Evolutionary conservation across 345 rosid species (phyloP).

Genomic region (Arabidopsis thaliana): DNA sequence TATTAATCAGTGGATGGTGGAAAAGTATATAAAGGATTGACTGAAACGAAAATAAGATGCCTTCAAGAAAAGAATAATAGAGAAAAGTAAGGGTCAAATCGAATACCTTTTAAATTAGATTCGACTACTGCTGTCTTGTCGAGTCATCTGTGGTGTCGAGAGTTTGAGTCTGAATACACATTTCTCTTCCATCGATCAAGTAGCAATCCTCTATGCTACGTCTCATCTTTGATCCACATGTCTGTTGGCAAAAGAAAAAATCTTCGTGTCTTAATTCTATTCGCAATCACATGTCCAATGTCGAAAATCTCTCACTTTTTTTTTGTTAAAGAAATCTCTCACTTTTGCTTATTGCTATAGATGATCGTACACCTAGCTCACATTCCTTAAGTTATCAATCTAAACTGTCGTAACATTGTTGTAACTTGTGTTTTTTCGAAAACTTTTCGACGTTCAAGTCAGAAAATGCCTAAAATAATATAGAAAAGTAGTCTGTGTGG

Average conservation of each 20-base stretch:
- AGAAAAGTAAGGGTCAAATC: constrained; percentile 43
- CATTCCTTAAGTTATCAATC: not conserved
- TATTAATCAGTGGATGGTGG: not conserved
- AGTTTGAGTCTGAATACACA: not conserved
- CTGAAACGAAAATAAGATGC: not conserved
- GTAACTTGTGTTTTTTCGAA: not conserved
- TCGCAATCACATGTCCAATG: not conserved
- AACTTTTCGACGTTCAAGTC: not conserved
- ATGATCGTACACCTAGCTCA: not conserved
- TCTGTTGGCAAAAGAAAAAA: not conserved
- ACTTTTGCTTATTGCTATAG: not conserved
- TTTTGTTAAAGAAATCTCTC: not conserved
- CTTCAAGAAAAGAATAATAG: not conserved
- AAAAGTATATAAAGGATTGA: not conserved
- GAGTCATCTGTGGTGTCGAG: constrained; percentile 9
- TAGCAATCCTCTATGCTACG: not conserved
- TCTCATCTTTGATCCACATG: not conserved
- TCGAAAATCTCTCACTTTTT: not conserved
- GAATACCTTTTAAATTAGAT: constrained; percentile 37
- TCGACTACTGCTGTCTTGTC: constrained; percentile 15
- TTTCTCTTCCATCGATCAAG: not conserved
- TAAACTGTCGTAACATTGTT: not conserved
- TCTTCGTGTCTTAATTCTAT: not conserved
- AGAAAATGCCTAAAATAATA: not conserved
- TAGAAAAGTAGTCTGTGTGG: not conserved